Evolutionary conservation across 192 early-diverging fungal species (phyloP).

Genomic region (Dissophora globulifera): DNA sequence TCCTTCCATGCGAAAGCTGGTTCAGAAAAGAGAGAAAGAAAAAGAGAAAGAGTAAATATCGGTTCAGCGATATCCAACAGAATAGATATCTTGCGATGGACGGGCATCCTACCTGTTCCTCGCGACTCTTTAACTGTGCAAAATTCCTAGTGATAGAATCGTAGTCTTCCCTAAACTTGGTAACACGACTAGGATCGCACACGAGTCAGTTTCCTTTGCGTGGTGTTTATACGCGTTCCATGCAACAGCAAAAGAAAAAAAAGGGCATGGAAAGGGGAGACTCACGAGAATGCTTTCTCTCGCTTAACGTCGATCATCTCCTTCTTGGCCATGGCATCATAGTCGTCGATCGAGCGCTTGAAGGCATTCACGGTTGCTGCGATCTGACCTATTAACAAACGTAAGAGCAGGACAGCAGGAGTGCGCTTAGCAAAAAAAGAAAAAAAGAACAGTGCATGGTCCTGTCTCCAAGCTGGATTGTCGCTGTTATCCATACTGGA

Average conservation of each 20-base stretch:
- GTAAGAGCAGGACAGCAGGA: too few relatives aligned
- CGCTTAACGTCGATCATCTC: slow-evolving; percentile 66
- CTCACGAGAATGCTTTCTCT: slow-evolving; percentile 65
- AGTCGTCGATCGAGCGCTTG: slow-evolving; percentile 68
- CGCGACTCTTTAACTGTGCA: slow-evolving; percentile 58
- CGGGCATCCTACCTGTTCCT: slow-evolving; percentile 60
- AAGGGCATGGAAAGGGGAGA: background rate
- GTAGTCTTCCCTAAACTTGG: slow-evolving; percentile 63
- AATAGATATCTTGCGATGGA: too few relatives aligned
- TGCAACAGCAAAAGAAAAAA: too few relatives aligned
- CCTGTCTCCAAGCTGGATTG: too few relatives aligned
- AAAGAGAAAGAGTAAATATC: too few relatives aligned
- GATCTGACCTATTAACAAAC: slow-evolving; percentile 72
- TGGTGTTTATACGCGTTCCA: too few relatives aligned
- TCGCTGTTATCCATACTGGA: too few relatives aligned
- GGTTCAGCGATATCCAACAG: too few relatives aligned
- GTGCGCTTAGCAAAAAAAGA: too few relatives aligned
- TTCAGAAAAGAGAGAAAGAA: background rate
- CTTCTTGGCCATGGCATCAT: slow-evolving; percentile 64
- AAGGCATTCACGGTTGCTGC: slow-evolving; percentile 59
- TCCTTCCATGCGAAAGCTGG: slow-evolving; percentile 52
- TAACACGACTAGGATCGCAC: slow-evolving; percentile 66
- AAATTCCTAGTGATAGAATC: slow-evolving; percentile 58
- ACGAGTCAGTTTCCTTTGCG: too few relatives aligned
- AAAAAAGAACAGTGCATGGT: too few relatives aligned